These are phyloP conservation scores for Hyaloscypha bicolor DNA, from an alignment of 495 filamentous ascomycete genomes.

Conservation along the genomic window DNA sequence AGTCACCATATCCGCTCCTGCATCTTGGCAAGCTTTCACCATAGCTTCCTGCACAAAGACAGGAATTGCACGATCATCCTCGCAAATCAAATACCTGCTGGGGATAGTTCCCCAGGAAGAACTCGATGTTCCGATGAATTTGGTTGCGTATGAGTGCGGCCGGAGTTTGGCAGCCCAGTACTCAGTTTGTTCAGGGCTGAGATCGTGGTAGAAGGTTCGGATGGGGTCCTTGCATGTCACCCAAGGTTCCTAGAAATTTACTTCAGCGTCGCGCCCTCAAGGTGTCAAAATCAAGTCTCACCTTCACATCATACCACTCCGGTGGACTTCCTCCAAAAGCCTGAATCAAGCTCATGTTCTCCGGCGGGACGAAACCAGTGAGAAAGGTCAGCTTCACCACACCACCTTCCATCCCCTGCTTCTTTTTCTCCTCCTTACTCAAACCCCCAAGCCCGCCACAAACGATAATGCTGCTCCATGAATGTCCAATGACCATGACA, in stretches of 20 bases:
- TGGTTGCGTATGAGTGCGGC: slow-evolving; percentile 20
- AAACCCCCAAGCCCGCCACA: neutral
- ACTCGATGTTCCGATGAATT: slow-evolving; percentile 27
- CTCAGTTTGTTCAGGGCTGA: slow-evolving; percentile 9
- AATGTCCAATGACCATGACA: slow-evolving; percentile 7
- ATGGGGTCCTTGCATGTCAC: neutral
- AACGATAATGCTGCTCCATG: neutral
- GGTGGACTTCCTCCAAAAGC: no score
- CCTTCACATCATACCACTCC: no score
- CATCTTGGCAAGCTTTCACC: slow-evolving; percentile 9
- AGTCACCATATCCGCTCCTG: slow-evolving; percentile 21
- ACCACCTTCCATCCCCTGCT: slow-evolving; percentile 7
- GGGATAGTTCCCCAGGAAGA: slow-evolving; percentile 46
- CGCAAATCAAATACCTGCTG: slow-evolving; percentile 45
- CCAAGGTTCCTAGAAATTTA: neutral
- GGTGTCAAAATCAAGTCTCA: no score
- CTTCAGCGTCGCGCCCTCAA: no score
- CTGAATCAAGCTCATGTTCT: neutral
- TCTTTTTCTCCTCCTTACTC: slow-evolving; percentile 7
- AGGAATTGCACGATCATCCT: slow-evolving; percentile 42
- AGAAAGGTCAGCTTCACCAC: slow-evolving; percentile 10
- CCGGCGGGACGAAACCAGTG: neutral
- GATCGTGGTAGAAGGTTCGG: slow-evolving; percentile 21
- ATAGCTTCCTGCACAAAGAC: slow-evolving; percentile 37
- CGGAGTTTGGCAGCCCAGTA: slow-evolving; percentile 13